Evolutionary conservation across 164 flowering plant genomes (phyloP), one percentile per base, ranked within the genome.

Genomic region (Macadamia tetraphylla): DNA sequence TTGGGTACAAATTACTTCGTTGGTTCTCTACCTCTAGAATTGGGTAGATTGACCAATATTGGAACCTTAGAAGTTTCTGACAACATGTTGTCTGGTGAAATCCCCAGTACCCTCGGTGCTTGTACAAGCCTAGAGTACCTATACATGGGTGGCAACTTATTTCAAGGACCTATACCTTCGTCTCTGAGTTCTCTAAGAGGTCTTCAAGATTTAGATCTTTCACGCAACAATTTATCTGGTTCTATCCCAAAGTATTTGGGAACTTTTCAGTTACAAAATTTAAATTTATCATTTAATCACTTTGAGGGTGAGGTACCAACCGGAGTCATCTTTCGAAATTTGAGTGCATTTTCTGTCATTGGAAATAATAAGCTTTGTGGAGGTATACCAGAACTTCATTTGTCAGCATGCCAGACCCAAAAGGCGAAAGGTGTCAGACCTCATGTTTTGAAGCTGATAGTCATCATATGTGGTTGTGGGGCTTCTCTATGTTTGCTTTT

Each of bases 191-290:
- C 44, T 43, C 13, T 76, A 0, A 73, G 35, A 67, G 71, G 66
- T 17, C 8, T 76, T 14, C 60, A 42, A 23, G 58, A 58, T 3
- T 0, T 80, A 9, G 79, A 82, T 62, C 65, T 82, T 30, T 82
- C 85, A 0, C 56, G 44, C 52, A 82, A 80, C 48, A 68, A 73
- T 6, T 67, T 78, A 6, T 74, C 81, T 1, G 81, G 85, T 8
- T 29, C 52, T 6, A 70, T 82, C 42, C 82, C 83, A 5, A 65
- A 63, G 4, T 73, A 40, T 42, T 58, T 81, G 8, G 51, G 52
- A 12, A 31, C 43, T 0, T 32, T 74, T 13, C 30, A 18, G 3
- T 44, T 13, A 11, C 13, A 32, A 57, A 1, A 7, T 32, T 48
- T 81, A 40, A 71, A 80, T 62, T 64, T 81, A 0, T 74, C 82